Conservation (phyloP, 139 green algal species). For the Closterium sp. region DNA sequence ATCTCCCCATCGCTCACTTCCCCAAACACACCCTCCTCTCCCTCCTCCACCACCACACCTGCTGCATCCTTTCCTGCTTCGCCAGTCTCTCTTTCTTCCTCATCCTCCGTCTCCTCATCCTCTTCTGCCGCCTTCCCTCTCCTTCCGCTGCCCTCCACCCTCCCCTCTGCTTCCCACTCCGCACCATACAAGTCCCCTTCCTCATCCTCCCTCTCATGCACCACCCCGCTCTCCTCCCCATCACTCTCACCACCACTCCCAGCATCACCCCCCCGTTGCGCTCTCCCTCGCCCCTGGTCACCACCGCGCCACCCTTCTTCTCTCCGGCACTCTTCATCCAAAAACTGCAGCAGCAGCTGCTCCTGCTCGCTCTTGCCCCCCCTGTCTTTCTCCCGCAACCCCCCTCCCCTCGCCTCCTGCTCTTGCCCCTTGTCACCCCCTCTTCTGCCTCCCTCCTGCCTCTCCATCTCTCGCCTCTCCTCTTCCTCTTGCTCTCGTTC, state of each 20-base stretch:
- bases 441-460: neutral
- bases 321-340: neutral
- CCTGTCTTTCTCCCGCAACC: neutral
- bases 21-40: neutral
- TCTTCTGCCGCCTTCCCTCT: neutral
- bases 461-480: neutral
- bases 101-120: neutral
- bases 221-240: neutral
- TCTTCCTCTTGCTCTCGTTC: neutral
- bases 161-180: neutral
- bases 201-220: neutral
- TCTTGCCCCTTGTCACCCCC: neutral
- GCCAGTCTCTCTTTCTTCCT: neutral
- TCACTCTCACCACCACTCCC: neutral
- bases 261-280: neutral
- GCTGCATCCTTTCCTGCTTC: neutral
- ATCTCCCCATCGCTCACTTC: neutral
- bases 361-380: neutral
- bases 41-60: neutral
- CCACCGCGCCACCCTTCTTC: neutral
- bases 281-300: neutral
- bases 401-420: neutral
- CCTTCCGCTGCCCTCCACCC: neutral
- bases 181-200: neutral
- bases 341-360: neutral